Base-by-base conservation (phyloP, 1,284 basidiomycete species). In the Thecaphora thlaspeos region DNA sequence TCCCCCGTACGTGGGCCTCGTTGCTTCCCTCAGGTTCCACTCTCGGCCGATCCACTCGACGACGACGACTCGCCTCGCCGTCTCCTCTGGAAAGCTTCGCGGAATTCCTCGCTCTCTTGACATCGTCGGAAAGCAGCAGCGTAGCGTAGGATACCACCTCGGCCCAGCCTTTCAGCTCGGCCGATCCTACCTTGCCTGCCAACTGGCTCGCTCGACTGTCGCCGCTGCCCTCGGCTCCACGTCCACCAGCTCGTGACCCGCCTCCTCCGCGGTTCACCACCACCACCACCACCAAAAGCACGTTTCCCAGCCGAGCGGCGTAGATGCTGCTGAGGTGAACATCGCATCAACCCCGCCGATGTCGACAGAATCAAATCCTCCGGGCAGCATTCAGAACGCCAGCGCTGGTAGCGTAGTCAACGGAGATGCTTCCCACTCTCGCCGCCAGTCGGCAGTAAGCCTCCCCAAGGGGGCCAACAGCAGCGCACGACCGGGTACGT, bases 361-460 rank as follows among this genome's bases (percentile, higher is more conserved):
- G 63, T 66, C 63, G 63, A 66, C 55, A 55, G 59, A 66, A 55
- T 55, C 45, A 22, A 51, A 45, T 18, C 49, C 55, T 50, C 52
- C 59, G 49, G 63, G 58, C 58, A 61, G 47, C 58, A 47, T 34
- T 3, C 46, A 44, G 48, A 51, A 66, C 57, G 46, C 53, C 57
- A 56, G 58, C 55, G 48, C 52, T 47, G 49, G 59, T 51, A 51
- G 59, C 36, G 32, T n/a, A n/a, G n/a, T 41, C 50, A 66, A 62
- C 58, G 66, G 58, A 46, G 61, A 63, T 56, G 57, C 61, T 30
- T 51, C 43, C 17, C 52, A 64, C 41, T 51, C 54, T 41, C 52
- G 69, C 36, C 61, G 70, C 21, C 62, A 67, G 62, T 70, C 70
- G 43, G 68, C 70, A 46, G 68, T 73, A n/a, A 73, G 69, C 55